Evolutionary conservation across 2,329 filamentous ascomycete genomes (phyloP), one percentile per base, ranked within the genome.

Genomic region (Fusarium sp.): DNA sequence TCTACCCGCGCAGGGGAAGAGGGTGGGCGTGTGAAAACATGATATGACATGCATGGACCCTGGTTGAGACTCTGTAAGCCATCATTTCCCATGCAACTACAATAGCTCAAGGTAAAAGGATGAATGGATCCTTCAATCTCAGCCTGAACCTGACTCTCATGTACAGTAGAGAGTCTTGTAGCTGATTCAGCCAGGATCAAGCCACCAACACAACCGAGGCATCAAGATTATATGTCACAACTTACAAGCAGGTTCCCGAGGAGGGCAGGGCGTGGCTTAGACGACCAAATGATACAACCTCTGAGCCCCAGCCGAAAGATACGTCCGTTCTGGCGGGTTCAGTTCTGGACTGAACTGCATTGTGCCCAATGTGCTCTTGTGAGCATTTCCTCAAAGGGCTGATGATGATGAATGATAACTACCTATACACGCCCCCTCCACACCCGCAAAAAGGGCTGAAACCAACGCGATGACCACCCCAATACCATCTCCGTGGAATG

Each of bases 401-500:
- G 32, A n/a, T 37, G 48, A 40, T 16, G 32, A 16, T n/a, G 32
- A 20, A 25, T 30, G 24, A 37, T 22, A 48, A 16, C 12, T 24
- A 24, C 24, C 24, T 24, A 30, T 13, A 29, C 48, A 59, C 56
- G 32, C 69, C 61, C 57, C 61, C 57, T 59, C 53, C 61, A 66
- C n/a, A 37, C 22, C 30, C 45, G 24, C 40, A 41, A 25, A 66
- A 34, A 25, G 42, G 65, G 65, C 57, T 63, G 53, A 66, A 63
- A 59, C 69, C 55, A 71, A 72, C 54, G 55, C 60, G 58, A 60
- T 41, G 57, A 37, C 65, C 60, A 68, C 54, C 59, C 61, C 46
- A 67, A 58, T 71, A 71, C 70, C 68, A 68, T 71, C 59, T 29
- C 68, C 45, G 29, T 73, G 71, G 71, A 70, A 73, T 72, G 68